phyloP scores from a whole-genome alignment of 257 asterid species.

The Solanum pimpinellifolium region DNA sequence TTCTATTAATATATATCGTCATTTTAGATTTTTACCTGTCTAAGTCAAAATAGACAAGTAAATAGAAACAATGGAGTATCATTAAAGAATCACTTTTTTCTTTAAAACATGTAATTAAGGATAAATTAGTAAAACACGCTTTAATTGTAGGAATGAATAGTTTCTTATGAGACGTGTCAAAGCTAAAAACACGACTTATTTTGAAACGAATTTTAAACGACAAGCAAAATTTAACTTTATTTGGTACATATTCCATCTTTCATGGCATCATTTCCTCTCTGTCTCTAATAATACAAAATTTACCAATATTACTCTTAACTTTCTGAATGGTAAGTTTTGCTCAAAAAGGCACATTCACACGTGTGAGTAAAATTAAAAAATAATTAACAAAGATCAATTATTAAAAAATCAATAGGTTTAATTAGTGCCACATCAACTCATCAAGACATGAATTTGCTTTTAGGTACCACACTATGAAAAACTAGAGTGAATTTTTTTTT shows the following conservation, averaged over 20 bases:
- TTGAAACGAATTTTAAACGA: background rate
- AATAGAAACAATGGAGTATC: too few species aligned
- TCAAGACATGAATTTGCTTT: slow-evolving; percentile 23
- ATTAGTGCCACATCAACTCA: slow-evolving; percentile 12
- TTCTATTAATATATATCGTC: background rate
- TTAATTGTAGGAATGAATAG: background rate
- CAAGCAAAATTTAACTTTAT: background rate
- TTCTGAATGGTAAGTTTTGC: background rate
- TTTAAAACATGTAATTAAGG: background rate
- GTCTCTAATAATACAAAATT: slow-evolving; percentile 10
- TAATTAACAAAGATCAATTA: background rate
- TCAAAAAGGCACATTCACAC: background rate
- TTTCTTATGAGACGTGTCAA: too few species aligned
- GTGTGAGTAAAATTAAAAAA: background rate
- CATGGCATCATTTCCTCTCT: slow-evolving; percentile 23
- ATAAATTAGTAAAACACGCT: too few species aligned
- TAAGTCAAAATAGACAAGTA: too few species aligned
- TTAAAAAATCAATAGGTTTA: background rate
- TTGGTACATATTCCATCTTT: slow-evolving; percentile 18
- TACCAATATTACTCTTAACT: background rate
- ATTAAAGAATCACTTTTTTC: background rate
- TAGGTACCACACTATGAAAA: slow-evolving; percentile 3
- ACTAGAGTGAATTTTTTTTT: background rate
- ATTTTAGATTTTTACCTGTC: fast-evolving
- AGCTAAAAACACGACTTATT: background rate